phyloP scores from a whole-genome alignment of 179 eudicot species.

The Vitellaria paradoxa region DNA sequence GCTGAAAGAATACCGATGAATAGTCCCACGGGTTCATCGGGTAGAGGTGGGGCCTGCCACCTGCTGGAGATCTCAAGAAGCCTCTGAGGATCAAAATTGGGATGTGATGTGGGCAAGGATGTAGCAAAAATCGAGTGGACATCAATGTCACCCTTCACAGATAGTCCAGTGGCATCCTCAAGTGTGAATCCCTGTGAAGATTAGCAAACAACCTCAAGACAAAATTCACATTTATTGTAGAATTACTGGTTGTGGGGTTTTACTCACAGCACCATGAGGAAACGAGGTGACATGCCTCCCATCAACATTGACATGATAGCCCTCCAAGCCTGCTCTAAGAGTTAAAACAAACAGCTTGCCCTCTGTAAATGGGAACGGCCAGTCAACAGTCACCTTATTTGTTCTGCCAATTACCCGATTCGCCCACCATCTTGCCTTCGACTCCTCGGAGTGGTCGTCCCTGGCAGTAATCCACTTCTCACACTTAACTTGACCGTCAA shows the following conservation, averaged over 20 bases:
- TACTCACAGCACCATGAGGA: conserved; percentile 82
- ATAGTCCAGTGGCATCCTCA: conserved; percentile 92
- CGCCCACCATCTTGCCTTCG: conserved; percentile 81
- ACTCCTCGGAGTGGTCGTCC: conserved; percentile 53
- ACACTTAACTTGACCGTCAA: conserved; percentile 79
- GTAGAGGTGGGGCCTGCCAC: conserved; percentile 81
- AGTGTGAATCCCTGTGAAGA: conserved; percentile 75
- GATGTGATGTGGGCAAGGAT: conserved; percentile 85
- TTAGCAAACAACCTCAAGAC: conserved; percentile 1
- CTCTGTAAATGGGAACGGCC: conserved; percentile 93
- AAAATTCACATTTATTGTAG: background rate
- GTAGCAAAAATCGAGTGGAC: conserved; percentile 81
- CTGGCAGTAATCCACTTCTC: conserved; percentile 88
- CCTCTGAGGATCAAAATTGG: conserved; percentile 77
- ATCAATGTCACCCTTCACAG: conserved; percentile 76
- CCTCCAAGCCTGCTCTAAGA: conserved; percentile 86
- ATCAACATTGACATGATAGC: conserved; percentile 86
- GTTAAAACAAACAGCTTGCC: conserved; percentile 84
- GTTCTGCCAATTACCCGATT: conserved; percentile 73
- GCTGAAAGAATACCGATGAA: conserved; percentile 94
- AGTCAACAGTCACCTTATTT: conserved; percentile 74
- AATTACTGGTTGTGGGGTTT: conserved; percentile 13
- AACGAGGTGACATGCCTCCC: conserved; percentile 91
- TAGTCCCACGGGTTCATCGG: conserved; percentile 62
- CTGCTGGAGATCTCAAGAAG: conserved; percentile 69